Conservation (phyloP, 148 eudicot species). For the Drosera capensis region DNA sequence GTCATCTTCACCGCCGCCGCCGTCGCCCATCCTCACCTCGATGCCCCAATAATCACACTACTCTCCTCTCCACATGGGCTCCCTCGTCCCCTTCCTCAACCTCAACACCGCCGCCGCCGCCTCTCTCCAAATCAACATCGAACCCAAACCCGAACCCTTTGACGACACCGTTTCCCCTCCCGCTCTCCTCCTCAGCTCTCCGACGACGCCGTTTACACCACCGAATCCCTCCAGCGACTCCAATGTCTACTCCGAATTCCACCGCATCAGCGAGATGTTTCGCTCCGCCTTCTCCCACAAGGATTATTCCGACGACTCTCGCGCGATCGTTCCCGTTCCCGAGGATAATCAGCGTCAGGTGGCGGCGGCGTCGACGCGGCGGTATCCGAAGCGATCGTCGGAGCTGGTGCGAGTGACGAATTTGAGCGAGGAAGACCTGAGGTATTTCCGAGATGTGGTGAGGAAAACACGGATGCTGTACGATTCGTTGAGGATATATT, state of each 20-base stretch:
- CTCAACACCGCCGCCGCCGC: constrained; percentile 1
- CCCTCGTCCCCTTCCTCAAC: no score
- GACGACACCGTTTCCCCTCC: constrained; percentile 4
- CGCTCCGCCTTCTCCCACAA: constrained; percentile 13
- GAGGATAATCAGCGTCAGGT: constrained; percentile 6
- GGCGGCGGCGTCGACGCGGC: constrained; percentile 3
- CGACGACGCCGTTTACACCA: constrained; percentile 7
- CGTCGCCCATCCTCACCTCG: no score
- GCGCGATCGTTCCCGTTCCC: constrained; percentile 41
- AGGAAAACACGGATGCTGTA: constrained; percentile 51
- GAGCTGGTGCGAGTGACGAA: constrained; percentile 62
- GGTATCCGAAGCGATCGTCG: constrained; percentile 27
- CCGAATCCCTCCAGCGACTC: constrained; percentile 5
- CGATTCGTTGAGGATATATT: constrained; percentile 41
- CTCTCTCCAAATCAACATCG: constrained; percentile 1
- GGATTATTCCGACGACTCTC: constrained; percentile 12
- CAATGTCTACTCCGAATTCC: constrained; percentile 24
- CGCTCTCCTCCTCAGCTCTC: constrained; percentile 14
- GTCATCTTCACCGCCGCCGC: no score
- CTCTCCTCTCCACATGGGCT: no score
- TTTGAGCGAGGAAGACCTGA: constrained; percentile 11
- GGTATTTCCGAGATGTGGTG: constrained; percentile 32
- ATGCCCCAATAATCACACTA: no score
- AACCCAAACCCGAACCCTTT: constrained; percentile 7
- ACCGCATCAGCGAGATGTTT: constrained; percentile 36